Percentiles rank a stretch among this genome's conserved stretches.
phyloP scores from a whole-genome alignment of 768 basidiomycete species.

The Pleurotus cornucopiae region DNA sequence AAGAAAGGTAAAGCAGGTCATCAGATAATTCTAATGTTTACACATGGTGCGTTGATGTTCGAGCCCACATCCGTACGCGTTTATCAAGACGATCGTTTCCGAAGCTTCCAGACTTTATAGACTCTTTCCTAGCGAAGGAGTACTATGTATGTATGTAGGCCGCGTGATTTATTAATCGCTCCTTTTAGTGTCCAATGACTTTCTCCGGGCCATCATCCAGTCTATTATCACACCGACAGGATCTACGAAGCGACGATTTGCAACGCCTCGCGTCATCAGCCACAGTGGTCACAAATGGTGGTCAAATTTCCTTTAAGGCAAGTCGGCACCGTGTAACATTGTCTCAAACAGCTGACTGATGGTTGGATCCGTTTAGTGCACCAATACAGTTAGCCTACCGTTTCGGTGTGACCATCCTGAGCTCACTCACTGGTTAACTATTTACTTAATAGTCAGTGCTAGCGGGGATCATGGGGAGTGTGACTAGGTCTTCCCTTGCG shows the following conservation, averaged over 20 bases:
- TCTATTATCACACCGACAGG: too few relatives aligned
- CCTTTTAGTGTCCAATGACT: too few relatives aligned
- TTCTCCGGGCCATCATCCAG: too few relatives aligned
- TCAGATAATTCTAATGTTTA: slow-evolving; percentile 8
- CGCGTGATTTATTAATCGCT: too few relatives aligned
- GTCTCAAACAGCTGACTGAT: neutral
- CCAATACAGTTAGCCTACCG: neutral
- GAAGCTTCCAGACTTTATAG: too few relatives aligned
- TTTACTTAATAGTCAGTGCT: too few relatives aligned
- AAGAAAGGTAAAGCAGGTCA: neutral
- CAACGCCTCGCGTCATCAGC: too few relatives aligned
- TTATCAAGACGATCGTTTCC: neutral
- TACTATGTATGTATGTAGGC: too few relatives aligned
- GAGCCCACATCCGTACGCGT: neutral
- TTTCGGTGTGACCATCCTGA: neutral
- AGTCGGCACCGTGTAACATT: neutral
- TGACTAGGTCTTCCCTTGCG: neutral
- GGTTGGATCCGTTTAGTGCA: neutral
- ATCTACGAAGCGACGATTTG: too few relatives aligned
- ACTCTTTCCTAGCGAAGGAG: too few relatives aligned
- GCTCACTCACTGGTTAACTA: too few relatives aligned
- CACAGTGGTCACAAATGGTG: too few relatives aligned
- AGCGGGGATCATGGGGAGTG: neutral
- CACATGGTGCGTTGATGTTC: slow-evolving; percentile 1
- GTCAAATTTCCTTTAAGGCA: neutral